Base-by-base conservation (phyloP, 176 grass and related monocot species). In the Raddia guianensis region DNA sequence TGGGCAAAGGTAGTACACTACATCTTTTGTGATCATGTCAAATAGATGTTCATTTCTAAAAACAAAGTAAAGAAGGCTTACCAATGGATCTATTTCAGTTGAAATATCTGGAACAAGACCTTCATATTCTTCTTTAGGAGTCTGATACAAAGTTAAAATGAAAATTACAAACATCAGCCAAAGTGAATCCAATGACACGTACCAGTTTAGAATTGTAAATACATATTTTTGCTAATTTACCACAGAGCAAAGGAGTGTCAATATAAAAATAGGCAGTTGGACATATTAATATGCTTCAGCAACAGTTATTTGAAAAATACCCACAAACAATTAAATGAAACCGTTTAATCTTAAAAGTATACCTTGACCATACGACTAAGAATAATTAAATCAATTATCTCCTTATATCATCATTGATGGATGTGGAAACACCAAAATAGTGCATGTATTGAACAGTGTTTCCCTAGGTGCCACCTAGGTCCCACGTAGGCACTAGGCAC, bases 41-140 rank as follows among this genome's bases (percentile, higher is more conserved):
- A 62, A 77, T 49, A 49, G 13, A 72, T 43, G 71, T 58, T 77
- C 9, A 59, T 5, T 3, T 73, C 15, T 53, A 67, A 15, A 51
- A 67, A 44, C 5, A 53, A 53, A 14, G 42, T 57, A 82, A 82
- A 78, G 18, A 72, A 50, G 48, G 47, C 88, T 73, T 61, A 90
- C 83, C 67, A 67, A 47, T 10, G 74, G 68, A 68, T 90, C 60
- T 35, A 56, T 62, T 48, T 76, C 72, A 34, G 7, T 42, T 49
- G 74, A 72, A 82, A 73, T 78, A 77, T 86, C 61, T 63, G 68
- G 73, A 68, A 73, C 73, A 86, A 72, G 68, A 15, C 48, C 79
- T 73, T 82, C 83, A 32, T 74, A 82, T 78, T 82, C 83, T 78
- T 90, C 88, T 86, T 72, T 79, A 49, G 74, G 67, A 86, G 16